A percentile compares a stretch with the other conserved stretches of the same genome.
Conservation (phyloP, 2,329 filamentous ascomycete species). For the Pyrenophora teres region DNA sequence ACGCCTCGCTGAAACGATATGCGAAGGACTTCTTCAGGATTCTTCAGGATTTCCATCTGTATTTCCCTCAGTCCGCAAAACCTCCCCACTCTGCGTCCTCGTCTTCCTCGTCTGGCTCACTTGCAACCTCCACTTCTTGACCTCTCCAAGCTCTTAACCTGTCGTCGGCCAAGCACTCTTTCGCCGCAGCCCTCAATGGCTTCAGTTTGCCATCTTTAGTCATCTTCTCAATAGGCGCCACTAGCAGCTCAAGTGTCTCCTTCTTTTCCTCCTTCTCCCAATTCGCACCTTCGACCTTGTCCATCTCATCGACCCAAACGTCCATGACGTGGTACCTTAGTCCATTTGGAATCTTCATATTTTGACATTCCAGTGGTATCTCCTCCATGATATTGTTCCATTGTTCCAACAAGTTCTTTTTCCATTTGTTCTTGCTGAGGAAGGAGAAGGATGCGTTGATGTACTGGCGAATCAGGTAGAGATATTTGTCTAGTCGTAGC, state of each 20-base stretch:
- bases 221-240: conserved; percentile 62
- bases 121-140: conserved; percentile 45
- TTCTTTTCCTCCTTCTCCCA: conserved; percentile 42
- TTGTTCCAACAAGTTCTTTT: conserved; percentile 45
- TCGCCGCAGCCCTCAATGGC: conserved; percentile 70
- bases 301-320: conserved; percentile 88
- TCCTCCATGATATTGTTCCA: conserved; percentile 56
- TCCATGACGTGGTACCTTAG: conserved; percentile 86
- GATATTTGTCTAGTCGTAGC: conserved; percentile 81
- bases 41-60: neutral
- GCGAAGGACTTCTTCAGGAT: conserved; percentile 8
- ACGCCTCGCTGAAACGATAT: conserved; percentile 23
- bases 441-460: conserved; percentile 70
- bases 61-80: conserved; percentile 62
- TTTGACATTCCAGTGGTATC: conserved; percentile 52
- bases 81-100: conserved; percentile 70
- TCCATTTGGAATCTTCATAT: conserved; percentile 74
- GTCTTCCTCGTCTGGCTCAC: conserved; percentile 50
- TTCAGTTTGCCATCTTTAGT: conserved; percentile 67
- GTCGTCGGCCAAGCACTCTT: conserved; percentile 74
- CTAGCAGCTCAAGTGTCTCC: conserved; percentile 54
- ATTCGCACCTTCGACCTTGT: conserved; percentile 64
- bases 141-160: conserved; percentile 68
- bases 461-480: conserved; percentile 80
- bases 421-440: conserved; percentile 51